phyloP scores from a whole-genome alignment of 768 basidiomycete genomes.

The Omphalotus guepiniiformis region DNA sequence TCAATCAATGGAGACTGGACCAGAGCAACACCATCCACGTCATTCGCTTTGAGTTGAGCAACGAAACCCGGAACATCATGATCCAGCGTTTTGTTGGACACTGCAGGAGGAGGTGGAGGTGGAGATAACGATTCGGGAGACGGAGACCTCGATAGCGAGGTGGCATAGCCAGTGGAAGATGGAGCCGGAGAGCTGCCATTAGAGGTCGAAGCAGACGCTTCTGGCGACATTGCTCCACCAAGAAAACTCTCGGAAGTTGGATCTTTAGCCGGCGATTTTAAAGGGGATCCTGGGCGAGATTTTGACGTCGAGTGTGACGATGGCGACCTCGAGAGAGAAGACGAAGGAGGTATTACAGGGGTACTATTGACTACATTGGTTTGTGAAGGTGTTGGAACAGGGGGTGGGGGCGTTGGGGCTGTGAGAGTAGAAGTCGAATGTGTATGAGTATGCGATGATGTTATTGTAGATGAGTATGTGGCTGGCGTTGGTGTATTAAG shows the following conservation, averaged over 20 bases:
- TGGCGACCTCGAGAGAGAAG: conserved; percentile 11
- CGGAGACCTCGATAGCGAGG: conserved; percentile 48
- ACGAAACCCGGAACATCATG: background rate
- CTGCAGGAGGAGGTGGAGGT: conserved; percentile 12
- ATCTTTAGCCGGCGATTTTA: too few species aligned
- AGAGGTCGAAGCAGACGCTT: conserved; percentile 30
- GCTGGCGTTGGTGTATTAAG: conserved; percentile 39
- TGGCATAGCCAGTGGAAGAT: conserved; percentile 53
- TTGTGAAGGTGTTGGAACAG: conserved; percentile 11
- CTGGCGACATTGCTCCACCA: conserved; percentile 23
- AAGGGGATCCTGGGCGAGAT: background rate
- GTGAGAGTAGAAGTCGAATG: conserved; percentile 47
- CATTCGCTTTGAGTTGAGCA: background rate
- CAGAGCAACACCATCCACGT: background rate
- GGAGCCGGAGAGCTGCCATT: conserved; percentile 53
- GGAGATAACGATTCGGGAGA: conserved; percentile 36
- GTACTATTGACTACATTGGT: conserved; percentile 16
- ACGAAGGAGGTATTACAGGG: conserved; percentile 9
- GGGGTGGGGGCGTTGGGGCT: conserved; percentile 36
- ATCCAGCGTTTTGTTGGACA: background rate
- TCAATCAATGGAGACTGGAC: background rate
- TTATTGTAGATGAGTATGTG: background rate
- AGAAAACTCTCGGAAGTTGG: too few species aligned
- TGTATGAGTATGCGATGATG: conserved; percentile 41
- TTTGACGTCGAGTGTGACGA: conserved; percentile 1